phyloP scores from a whole-genome alignment of 108 stramenopile genomes.

The Discostella stelligeroides region DNA sequence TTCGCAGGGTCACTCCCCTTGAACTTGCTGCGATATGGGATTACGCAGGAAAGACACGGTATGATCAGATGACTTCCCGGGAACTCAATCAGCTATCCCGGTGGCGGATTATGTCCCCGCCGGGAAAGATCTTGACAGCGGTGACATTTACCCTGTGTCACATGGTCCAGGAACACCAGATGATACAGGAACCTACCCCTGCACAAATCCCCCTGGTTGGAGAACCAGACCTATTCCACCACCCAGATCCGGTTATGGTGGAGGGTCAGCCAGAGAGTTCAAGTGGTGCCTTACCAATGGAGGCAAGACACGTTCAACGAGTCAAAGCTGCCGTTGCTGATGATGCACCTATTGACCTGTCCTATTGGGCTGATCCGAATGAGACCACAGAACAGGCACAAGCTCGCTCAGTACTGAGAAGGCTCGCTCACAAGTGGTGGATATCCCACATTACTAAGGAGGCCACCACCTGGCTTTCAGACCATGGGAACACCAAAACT shows the following conservation, averaged over 20 bases:
- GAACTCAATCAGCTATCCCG: neutral
- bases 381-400: conserved; percentile 15
- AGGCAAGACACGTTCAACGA: neutral
- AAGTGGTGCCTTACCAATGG: too few species aligned
- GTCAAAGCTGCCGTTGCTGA: conserved; percentile 3
- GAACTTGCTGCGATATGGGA: conserved; percentile 15
- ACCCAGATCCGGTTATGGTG: too few species aligned
- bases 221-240: too few species aligned
- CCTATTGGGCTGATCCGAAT: neutral
- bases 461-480: neutral
- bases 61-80: neutral
- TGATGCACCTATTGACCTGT: conserved; percentile 9
- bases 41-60: conserved; percentile 7
- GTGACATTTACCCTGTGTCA: too few species aligned
- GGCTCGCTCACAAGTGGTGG: conserved; percentile 12
- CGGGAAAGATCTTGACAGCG: neutral
- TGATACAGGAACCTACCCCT: too few species aligned
- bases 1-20: neutral
- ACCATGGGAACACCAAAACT: neutral
- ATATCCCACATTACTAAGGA: neutral
- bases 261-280: too few species aligned
- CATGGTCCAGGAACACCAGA: too few species aligned
- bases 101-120: neutral
- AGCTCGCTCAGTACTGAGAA: neutral
- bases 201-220: too few species aligned